Base-by-base conservation (phyloP, 352 stramenopile species). In the Phytopythium ostracodes region DNA sequence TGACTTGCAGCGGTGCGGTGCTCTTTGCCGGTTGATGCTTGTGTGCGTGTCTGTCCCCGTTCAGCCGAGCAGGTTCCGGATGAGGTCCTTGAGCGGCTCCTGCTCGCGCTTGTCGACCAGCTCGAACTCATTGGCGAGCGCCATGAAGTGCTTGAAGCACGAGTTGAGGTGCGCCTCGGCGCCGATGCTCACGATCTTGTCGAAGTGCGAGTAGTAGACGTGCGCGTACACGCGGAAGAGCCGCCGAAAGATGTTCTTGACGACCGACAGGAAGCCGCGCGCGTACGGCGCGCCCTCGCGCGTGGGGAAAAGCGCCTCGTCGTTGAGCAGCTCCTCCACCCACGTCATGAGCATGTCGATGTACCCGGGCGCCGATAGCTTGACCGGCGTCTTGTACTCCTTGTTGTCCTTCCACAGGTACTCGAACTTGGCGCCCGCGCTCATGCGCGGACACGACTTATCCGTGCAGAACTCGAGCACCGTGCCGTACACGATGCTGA, bases 91-190 rank as follows among this genome's bases (percentile, higher is more conserved):
- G 58, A 99, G 79, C 15, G 94, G 94, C 68, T 98, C 87, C 71
- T 98, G 89, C 71, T 99, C 94, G 55, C 92, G 88, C 69, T 96
- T 91, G 58, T 96, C 90, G 20, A 98, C 85, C 33, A 98, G 75
- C 17, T 96, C 88, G 70, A 98, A 98, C 68, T 97, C 89, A 18
- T 80, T 96, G 65, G 96, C 96, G 73, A 99, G 98, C 47, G 97
- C 94, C 79, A 99, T 98, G 63, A 99, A 99, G 74, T 98, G 95
- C 70, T 99, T 99, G 77, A 99, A 98, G 68, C 92, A 98, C 59
- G 96, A 98, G 77, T 99, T 99, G 55, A 99, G 81, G 71, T 99
- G 93, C 35, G 96, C 93, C 62, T 98, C 94, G 57, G 97, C 97
- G 25, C 94, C 91, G 36, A 98, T 81, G 51, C 84, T 87, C 59